phyloP scores from a whole-genome alignment of 345 rosid genomes.

The Aurinia saxatilis region DNA sequence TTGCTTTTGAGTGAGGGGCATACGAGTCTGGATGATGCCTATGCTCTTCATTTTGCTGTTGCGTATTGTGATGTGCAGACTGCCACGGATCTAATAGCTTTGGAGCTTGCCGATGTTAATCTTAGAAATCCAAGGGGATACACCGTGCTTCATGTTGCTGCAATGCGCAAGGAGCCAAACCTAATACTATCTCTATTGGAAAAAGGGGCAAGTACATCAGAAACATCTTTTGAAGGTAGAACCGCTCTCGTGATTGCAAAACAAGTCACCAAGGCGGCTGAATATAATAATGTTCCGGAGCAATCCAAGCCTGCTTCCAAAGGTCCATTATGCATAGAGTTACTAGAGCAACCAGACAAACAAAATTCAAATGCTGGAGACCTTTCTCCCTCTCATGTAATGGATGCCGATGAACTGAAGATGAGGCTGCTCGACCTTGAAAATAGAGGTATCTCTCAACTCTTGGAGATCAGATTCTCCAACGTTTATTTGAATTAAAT shows the following conservation, averaged over 20 bases:
- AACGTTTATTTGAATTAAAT: neutral
- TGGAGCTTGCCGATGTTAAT: constrained; percentile 66
- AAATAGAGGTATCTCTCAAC: constrained; percentile 54
- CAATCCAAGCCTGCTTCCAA: constrained; percentile 41
- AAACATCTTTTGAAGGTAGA: constrained; percentile 53
- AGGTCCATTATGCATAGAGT: constrained; percentile 64
- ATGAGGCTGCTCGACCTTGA: constrained; percentile 55
- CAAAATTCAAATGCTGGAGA: constrained; percentile 46
- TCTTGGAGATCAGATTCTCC: neutral
- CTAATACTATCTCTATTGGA: constrained; percentile 53
- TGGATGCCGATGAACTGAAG: constrained; percentile 56
- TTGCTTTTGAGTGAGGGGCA: constrained; percentile 57
- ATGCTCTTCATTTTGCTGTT: constrained; percentile 83
- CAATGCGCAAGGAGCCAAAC: constrained; percentile 70
- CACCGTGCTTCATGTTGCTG: constrained; percentile 77
- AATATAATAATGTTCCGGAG: constrained; percentile 38
- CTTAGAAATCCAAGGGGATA: constrained; percentile 55
- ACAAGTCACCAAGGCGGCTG: constrained; percentile 51
- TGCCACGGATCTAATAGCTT: constrained; percentile 51
- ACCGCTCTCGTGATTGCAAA: constrained; percentile 75
- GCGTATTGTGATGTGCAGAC: constrained; percentile 74
- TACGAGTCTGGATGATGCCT: constrained; percentile 55
- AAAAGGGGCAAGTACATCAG: constrained; percentile 66
- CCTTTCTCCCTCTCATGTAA: constrained; percentile 50
- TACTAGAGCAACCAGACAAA: constrained; percentile 63